Base-by-base conservation (phyloP, 2,329 filamentous ascomycete genomes). In the Colletotrichum gigasporum region DNA sequence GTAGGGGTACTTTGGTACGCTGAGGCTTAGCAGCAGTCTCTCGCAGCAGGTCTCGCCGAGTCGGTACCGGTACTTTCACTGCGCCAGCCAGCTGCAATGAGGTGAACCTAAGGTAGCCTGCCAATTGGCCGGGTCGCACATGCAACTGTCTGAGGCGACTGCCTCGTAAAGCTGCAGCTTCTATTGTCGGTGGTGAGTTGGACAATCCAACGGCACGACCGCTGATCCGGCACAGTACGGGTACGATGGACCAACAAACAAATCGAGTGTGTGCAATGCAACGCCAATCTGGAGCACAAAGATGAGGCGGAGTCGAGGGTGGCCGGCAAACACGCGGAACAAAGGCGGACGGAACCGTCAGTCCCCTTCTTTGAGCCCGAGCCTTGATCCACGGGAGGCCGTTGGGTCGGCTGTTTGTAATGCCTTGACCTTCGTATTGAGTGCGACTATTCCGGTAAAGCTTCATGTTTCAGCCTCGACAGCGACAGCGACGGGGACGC, bases 391-490 rank as follows among this genome's bases (percentile, higher is more conserved):
- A n/a, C 51, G 30, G 57, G 24, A 52, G 10, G 37, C 24, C 42
- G 47, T 47, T 42, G 44, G 39, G 34, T 58, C 11, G 20, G 48
- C 11, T 65, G 22, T 32, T 37, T 55, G 28, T 32, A 44, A 42
- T 50, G 48, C 42, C 53, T 26, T 56, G 54, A 30, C 16, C 12
- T 48, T 62, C 22, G 16, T 55, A 26, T 24, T 45, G 20, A 52
- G 24, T 30, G 62, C 28, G n/a, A 48, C 62, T n/a, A n/a, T 56
- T 45, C 24, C 34, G 62, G 65, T 12, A 68, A 64, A 52, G 55
- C 53, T 41, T 52, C 45, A 42, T 39, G 56, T 65, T 56, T 65
- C 61, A 56, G 57, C 51, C 35, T 50, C 48, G 20, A 54, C 30
- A 22, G 47, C n/a, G 62, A 62, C 18, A 41, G 32, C 7, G 37